Evolutionary conservation across 371 early-diverging fungal genomes (phyloP).

Genomic region (Zopfochytrium polystomum): DNA sequence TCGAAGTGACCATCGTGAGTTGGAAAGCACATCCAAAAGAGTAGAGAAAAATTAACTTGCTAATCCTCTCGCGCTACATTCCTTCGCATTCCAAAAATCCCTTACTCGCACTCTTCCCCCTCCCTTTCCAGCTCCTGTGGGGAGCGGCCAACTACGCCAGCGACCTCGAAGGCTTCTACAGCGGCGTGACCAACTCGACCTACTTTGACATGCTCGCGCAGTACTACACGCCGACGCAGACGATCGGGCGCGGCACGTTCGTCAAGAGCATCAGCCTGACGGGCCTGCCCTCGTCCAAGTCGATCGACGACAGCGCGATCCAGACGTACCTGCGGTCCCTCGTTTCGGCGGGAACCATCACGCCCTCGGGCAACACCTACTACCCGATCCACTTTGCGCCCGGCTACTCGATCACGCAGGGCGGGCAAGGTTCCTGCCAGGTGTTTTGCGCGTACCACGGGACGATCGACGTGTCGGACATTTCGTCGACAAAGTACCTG

Average conservation of each 20-base stretch:
- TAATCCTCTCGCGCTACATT: constrained; percentile 18
- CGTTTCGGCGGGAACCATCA: constrained; percentile 16
- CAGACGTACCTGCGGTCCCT: constrained; percentile 8
- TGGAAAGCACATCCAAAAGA: too few relatives aligned
- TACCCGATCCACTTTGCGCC: constrained; percentile 36
- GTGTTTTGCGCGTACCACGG: constrained; percentile 29
- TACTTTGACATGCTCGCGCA: constrained; percentile 6
- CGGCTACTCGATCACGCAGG: too few relatives aligned
- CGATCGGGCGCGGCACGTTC: background rate
- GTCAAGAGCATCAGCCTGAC: background rate
- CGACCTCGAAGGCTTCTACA: constrained; percentile 12
- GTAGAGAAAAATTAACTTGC: too few relatives aligned
- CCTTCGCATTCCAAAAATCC: constrained; percentile 22
- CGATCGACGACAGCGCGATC: constrained; percentile 11
- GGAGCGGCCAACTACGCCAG: constrained; percentile 8
- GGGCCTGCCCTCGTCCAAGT: background rate
- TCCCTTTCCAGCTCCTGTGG: constrained; percentile 3
- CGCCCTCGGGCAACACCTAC: constrained; percentile 13
- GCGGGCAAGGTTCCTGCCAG: too few relatives aligned
- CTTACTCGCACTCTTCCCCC: background rate
- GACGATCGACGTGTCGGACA: constrained; percentile 19
- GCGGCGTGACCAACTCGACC: constrained; percentile 6
- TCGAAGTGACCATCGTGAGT: background rate
- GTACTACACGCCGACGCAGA: background rate
- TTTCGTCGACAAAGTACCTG: too few relatives aligned